Evolutionary conservation across 306 rosid species (phyloP).

Genomic region (Phaseolus lunatus): DNA sequence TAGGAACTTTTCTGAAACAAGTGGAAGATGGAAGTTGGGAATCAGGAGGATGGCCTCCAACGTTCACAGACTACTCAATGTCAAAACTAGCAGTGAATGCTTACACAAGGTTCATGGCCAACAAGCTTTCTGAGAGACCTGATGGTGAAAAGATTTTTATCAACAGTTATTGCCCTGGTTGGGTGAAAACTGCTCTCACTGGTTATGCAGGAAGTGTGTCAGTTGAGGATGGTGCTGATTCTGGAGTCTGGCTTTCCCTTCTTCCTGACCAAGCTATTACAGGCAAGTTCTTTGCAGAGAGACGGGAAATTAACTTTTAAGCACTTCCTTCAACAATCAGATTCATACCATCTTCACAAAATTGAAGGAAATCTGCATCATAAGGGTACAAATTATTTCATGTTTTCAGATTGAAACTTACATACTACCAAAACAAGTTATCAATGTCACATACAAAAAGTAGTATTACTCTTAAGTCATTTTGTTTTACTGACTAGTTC

Average conservation of each 20-base stretch:
- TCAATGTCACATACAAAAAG: background rate
- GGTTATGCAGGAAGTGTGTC: slow-evolving; percentile 83
- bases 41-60: slow-evolving; percentile 86
- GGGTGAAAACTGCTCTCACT: slow-evolving; percentile 94
- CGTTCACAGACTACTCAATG: slow-evolving; percentile 75
- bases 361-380: background rate
- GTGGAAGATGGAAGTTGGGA: slow-evolving; percentile 83
- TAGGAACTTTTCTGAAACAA: slow-evolving; percentile 68
- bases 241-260: slow-evolving; percentile 92
- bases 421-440: background rate
- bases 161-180: slow-evolving; percentile 89
- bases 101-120: slow-evolving; percentile 76
- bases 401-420: background rate
- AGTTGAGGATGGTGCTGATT: slow-evolving; percentile 90
- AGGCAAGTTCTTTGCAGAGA: slow-evolving; percentile 85
- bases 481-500: slow-evolving; percentile 16
- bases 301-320: slow-evolving; percentile 78
- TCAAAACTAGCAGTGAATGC: slow-evolving; percentile 89
- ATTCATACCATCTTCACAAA: background rate
- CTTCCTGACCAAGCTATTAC: slow-evolving; percentile 79
- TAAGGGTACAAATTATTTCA: background rate
- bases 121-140: slow-evolving; percentile 55
- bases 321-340: background rate
- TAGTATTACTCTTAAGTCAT: background rate
- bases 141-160: slow-evolving; percentile 78